Evolutionary conservation across 148 eudicot genomes (phyloP).

Genomic region (Tetragonia tetragonoides): DNA sequence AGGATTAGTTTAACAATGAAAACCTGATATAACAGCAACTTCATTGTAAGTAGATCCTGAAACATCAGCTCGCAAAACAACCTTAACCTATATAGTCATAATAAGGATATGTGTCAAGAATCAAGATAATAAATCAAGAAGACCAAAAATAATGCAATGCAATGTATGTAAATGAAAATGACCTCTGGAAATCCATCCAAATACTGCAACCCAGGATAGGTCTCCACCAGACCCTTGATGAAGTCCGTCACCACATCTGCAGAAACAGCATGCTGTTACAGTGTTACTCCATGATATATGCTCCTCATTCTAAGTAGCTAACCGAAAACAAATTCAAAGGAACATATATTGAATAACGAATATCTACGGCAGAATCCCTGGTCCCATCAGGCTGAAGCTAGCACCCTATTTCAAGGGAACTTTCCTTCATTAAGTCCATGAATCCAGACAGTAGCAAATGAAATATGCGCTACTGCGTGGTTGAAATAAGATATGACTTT

Average conservation of each 20-base stretch:
- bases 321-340: background rate
- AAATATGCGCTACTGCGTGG: background rate
- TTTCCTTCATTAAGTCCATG: background rate
- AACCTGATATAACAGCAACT: slow-evolving; percentile 94
- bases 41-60: slow-evolving; percentile 61
- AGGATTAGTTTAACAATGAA: slow-evolving; percentile 12
- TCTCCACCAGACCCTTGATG: slow-evolving; percentile 93
- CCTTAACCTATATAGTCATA: slow-evolving; percentile 62
- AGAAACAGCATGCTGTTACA: slow-evolving; percentile 13
- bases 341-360: background rate
- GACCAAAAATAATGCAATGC: background rate
- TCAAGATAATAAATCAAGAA: background rate
- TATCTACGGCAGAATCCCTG: background rate
- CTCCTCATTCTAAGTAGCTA: background rate
- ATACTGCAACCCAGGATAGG: slow-evolving; percentile 90
- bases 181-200: slow-evolving; percentile 99
- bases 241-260: slow-evolving; percentile 93
- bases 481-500: background rate
- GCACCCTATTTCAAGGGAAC: background rate
- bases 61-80: slow-evolving; percentile 94
- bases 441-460: background rate
- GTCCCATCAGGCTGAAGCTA: background rate
- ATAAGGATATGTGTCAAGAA: background rate
- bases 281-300: background rate
- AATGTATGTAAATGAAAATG: slow-evolving; percentile 2